Conservation (phyloP, 805 yeast species). For the Candida michaelii region DNA sequence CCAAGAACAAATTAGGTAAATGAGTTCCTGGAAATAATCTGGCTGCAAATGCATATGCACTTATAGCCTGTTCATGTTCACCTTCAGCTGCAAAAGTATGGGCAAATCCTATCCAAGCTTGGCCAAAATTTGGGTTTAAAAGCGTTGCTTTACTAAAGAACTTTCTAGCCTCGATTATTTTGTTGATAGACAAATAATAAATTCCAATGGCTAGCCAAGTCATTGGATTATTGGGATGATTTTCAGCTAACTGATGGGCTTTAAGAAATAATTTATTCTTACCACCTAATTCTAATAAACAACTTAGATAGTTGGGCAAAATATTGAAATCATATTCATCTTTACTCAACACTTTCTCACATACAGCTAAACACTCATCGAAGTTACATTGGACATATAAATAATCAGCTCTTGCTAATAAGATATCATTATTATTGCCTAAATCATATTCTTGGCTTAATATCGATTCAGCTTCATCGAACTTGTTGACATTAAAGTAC, state of each 20-base stretch:
- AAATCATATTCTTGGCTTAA: conserved; percentile 72
- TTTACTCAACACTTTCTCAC: conserved; percentile 56
- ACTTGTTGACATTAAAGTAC: conserved; percentile 57
- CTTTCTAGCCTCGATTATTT: conserved; percentile 78
- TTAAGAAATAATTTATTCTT: conserved; percentile 75
- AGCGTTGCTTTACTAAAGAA: conserved; percentile 88
- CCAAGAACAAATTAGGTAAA: conserved; percentile 83
- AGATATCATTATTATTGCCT: conserved; percentile 65
- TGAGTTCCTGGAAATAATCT: conserved; percentile 89
- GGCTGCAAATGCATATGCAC: conserved; percentile 96
- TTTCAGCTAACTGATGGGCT: conserved; percentile 84
- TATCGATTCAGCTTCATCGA: conserved; percentile 63
- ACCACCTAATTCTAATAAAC: conserved; percentile 81
- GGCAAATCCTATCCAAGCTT: conserved; percentile 98
- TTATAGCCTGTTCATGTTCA: conserved; percentile 98
- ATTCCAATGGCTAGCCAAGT: conserved; percentile 94
- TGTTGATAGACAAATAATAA: conserved; percentile 74
- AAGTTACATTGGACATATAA: conserved; percentile 75
- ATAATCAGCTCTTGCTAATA: conserved; percentile 67
- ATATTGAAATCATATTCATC: conserved; percentile 74
- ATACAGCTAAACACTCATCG: conserved; percentile 69
- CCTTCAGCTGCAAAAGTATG: conserved; percentile 97
- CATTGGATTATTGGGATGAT: conserved; percentile 74
- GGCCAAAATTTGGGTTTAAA: conserved; percentile 84
- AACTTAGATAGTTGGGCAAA: conserved; percentile 77